Evolutionary conservation across 164 flowering plant genomes (phyloP).

Genomic region (Vitis rupestris): DNA sequence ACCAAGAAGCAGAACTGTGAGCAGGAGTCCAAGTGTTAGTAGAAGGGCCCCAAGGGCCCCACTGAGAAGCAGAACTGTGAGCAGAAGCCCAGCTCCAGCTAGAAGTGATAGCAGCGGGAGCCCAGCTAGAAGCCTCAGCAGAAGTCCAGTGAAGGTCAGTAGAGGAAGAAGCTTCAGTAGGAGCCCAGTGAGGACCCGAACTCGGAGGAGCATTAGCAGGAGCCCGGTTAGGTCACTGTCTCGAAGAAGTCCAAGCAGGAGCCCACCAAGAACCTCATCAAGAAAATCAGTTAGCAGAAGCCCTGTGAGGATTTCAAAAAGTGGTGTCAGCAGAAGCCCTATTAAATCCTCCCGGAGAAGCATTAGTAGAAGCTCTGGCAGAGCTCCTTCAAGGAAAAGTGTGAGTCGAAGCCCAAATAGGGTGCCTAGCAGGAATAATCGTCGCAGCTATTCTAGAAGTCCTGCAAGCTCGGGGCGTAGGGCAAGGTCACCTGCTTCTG

Average conservation of each 20-base stretch:
- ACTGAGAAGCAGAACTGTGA: conserved; percentile 35
- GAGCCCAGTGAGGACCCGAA: conserved; percentile 33
- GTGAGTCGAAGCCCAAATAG: conserved; percentile 58
- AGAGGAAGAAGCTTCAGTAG: conserved; percentile 41
- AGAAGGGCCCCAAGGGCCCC: conserved; percentile 17
- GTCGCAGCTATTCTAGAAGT: conserved; percentile 69
- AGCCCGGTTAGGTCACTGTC: conserved; percentile 39
- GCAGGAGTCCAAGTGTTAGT: conserved; percentile 48
- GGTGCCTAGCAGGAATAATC: conserved; percentile 47
- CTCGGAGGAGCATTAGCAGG: conserved; percentile 36
- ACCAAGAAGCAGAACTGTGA: conserved; percentile 46
- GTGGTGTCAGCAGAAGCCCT: conserved; percentile 44
- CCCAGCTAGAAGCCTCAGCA: conserved; percentile 39
- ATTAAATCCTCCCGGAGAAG: conserved; percentile 41
- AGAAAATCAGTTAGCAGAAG: conserved; percentile 40
- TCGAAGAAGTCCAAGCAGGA: conserved; percentile 36
- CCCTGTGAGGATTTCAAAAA: conserved; percentile 22
- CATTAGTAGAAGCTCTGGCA: conserved; percentile 47
- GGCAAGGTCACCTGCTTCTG: conserved; percentile 62
- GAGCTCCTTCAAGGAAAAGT: conserved; percentile 48
- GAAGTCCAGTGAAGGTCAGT: conserved; percentile 48
- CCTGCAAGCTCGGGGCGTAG: conserved; percentile 55
- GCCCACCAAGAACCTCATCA: conserved; percentile 39
- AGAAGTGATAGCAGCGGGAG: conserved; percentile 53
- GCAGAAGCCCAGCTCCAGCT: conserved; percentile 57